phyloP scores from a whole-genome alignment of 164 flowering plant species.

The Vitis rupestris region DNA sequence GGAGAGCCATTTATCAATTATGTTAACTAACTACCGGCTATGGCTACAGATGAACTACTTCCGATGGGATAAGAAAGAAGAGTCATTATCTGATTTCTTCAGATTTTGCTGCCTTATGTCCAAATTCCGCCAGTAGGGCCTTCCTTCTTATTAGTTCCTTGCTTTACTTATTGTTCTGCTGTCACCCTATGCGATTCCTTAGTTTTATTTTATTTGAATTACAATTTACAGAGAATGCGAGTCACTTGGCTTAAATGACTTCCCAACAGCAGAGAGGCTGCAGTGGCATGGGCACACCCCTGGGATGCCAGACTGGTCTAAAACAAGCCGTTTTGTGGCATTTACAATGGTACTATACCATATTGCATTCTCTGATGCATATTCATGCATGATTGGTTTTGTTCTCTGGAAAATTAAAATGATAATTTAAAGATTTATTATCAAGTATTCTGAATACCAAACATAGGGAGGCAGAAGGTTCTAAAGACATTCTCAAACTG shows the following conservation, averaged over 20 bases:
- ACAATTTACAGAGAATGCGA: conserved; percentile 67
- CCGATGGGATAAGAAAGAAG: conserved; percentile 90
- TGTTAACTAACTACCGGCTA: background rate
- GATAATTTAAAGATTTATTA: no score
- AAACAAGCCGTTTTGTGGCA: conserved; percentile 78
- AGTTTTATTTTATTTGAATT: background rate
- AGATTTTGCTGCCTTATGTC: conserved; percentile 86
- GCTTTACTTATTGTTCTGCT: conserved; percentile 3
- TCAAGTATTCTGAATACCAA: no score
- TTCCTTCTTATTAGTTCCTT: conserved; percentile 3
- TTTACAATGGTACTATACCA: conserved; percentile 64
- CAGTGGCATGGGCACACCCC: conserved; percentile 90
- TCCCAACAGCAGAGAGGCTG: conserved; percentile 82
- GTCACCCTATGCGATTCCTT: background rate
- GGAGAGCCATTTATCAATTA: background rate
- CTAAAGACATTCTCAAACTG: no score
- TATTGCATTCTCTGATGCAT: background rate
- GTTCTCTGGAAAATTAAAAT: background rate
- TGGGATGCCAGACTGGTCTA: conserved; percentile 83
- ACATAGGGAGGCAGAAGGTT: no score
- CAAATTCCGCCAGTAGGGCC: conserved; percentile 64
- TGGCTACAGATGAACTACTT: conserved; percentile 79
- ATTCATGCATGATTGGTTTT: background rate
- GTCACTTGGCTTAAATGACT: conserved; percentile 78
- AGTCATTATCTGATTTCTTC: conserved; percentile 66